Evolutionary conservation across 2,329 filamentous ascomycete genomes (phyloP).

Genomic region (Pestalotiopsis sp.): DNA sequence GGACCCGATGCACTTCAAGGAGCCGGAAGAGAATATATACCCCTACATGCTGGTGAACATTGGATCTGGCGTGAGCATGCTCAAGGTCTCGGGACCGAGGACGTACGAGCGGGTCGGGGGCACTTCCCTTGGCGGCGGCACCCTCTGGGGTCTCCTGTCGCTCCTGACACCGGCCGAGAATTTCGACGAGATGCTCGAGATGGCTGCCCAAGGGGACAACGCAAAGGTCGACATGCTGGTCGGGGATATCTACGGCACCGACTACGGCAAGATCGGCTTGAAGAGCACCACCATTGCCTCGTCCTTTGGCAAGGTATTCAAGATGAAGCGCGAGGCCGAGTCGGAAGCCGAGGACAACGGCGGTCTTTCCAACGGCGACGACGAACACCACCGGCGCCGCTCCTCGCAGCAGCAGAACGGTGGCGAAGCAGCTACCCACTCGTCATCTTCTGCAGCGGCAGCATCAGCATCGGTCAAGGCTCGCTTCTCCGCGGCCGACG

Average conservation of each 20-base stretch:
- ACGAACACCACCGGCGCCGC: slow-evolving; percentile 28
- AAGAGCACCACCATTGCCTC: slow-evolving; percentile 96
- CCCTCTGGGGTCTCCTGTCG: slow-evolving; percentile 91
- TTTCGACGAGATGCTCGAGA: slow-evolving; percentile 97
- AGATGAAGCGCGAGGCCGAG: slow-evolving; percentile 86
- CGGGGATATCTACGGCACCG: slow-evolving; percentile 95
- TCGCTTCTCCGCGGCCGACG: slow-evolving; percentile 79
- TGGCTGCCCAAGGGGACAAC: slow-evolving; percentile 91
- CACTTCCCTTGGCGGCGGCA: slow-evolving; percentile 94
- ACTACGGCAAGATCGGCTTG: slow-evolving; percentile 93
- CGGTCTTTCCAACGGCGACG: slow-evolving; percentile 55
- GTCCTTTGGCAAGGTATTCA: slow-evolving; percentile 96
- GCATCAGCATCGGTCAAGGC: slow-evolving; percentile 29
- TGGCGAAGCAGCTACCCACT: slow-evolving; percentile 11
- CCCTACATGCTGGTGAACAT: slow-evolving; percentile 98
- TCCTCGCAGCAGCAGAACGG: slow-evolving; percentile 11
- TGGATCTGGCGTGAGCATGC: slow-evolving; percentile 93
- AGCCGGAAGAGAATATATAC: slow-evolving; percentile 80
- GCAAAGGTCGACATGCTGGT: slow-evolving; percentile 93
- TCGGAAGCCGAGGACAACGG: slow-evolving; percentile 74
- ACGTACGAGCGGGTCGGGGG: slow-evolving; percentile 90
- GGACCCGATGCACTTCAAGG: slow-evolving; percentile 87
- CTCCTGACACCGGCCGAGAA: slow-evolving; percentile 89
- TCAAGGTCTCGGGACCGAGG: slow-evolving; percentile 90
- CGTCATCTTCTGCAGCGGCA: slow-evolving; percentile 26